phyloP scores from a whole-genome alignment of 2,329 filamentous ascomycete species.

The Metarhizium sp. region DNA sequence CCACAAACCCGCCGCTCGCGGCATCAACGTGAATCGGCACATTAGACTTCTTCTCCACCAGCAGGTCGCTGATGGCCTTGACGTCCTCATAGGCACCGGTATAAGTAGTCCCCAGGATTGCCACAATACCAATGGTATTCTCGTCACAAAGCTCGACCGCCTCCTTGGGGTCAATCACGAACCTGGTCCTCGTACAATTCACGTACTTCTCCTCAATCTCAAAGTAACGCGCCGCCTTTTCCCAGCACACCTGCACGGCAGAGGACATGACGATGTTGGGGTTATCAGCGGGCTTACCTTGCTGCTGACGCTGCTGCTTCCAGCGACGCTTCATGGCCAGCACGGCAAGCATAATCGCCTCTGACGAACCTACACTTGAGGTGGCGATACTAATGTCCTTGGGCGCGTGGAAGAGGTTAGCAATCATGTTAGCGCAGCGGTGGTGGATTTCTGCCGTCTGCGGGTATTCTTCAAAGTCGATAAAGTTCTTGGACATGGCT shows the following conservation, averaged over 20 bases:
- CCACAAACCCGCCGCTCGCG: conserved; percentile 85
- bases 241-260: conserved; percentile 95
- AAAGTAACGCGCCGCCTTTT: conserved; percentile 83
- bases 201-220: conserved; percentile 85
- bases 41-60: conserved; percentile 65
- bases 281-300: conserved; percentile 67
- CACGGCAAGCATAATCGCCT: conserved; percentile 53
- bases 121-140: conserved; percentile 82
- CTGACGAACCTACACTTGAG: conserved; percentile 76
- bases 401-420: conserved; percentile 77
- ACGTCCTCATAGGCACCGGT: conserved; percentile 94
- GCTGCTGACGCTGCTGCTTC: conserved; percentile 77
- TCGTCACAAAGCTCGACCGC: conserved; percentile 31
- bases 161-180: conserved; percentile 54
- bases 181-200: conserved; percentile 52
- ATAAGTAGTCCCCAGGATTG: conserved; percentile 87
- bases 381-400: conserved; percentile 69
- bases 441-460: conserved; percentile 81
- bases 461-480: conserved; percentile 79
- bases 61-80: conserved; percentile 81
- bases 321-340: conserved; percentile 47
- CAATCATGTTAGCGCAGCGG: conserved; percentile 87
- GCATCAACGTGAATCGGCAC: conserved; percentile 90
- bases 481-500: conserved; percentile 90
- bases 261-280: conserved; percentile 96